Percentiles rank a stretch among this genome's conserved stretches.
Conservation (phyloP, 768 basidiomycete genomes). For the Tricholoma matsutake region DNA sequence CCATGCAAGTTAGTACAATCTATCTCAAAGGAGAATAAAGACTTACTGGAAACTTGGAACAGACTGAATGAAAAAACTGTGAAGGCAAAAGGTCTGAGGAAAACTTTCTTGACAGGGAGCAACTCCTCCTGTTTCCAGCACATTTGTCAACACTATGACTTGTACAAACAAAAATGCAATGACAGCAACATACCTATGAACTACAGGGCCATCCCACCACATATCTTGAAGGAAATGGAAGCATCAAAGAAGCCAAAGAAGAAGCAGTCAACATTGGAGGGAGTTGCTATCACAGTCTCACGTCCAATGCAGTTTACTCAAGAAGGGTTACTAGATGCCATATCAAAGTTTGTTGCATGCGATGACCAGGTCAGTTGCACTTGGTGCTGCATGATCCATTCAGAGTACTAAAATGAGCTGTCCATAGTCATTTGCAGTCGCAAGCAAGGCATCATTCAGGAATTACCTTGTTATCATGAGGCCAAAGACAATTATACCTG, state of each 20-base stretch:
- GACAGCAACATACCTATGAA: not conserved
- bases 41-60: too few relatives aligned
- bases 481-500: not conserved
- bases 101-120: constrained; percentile 5
- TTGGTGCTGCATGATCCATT: not conserved
- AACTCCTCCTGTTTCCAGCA: not conserved
- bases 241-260: too few relatives aligned
- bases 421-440: not conserved
- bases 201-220: not conserved
- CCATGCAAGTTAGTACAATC: too few relatives aligned
- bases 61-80: too few relatives aligned
- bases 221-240: too few relatives aligned
- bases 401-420: not conserved
- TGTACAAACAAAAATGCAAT: not conserved
- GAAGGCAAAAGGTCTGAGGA: not conserved
- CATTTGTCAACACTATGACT: not conserved
- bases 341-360: too few relatives aligned
- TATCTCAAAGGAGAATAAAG: too few relatives aligned
- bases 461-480: constrained; percentile 7
- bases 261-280: too few relatives aligned
- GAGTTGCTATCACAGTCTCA: too few relatives aligned
- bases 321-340: too few relatives aligned
- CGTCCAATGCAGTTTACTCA: too few relatives aligned
- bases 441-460: not conserved
- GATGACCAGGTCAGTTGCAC: constrained; percentile 12